Percentiles rank a stretch among this genome's conserved stretches.
These are phyloP conservation scores for Hylodesmum podocarpum DNA, from an alignment of 306 rosid genomes.

Conservation along the genomic window DNA sequence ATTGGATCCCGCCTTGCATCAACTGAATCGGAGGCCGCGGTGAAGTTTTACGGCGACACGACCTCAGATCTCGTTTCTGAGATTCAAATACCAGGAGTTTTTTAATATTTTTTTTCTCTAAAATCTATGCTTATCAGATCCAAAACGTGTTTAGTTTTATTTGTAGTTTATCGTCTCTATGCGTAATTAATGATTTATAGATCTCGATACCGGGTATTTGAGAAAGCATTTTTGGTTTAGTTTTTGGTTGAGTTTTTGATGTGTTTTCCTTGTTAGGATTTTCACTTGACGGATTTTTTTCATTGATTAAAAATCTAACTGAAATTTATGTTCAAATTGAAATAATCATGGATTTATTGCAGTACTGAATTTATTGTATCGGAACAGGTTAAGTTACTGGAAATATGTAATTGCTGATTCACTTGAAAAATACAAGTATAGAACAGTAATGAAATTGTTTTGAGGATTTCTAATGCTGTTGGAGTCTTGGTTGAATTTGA, in stretches of 20 bases:
- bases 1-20: slow-evolving; percentile 98
- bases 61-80: slow-evolving; percentile 45
- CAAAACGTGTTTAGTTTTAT: slow-evolving; percentile 16
- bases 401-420: not conserved
- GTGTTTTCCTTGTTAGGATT: not conserved
- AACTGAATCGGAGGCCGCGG: slow-evolving; percentile 96
- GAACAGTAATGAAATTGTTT: not conserved
- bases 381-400: not conserved
- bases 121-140: slow-evolving; percentile 43
- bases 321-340: not conserved
- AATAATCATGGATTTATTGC: not conserved
- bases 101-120: not conserved
- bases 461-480: not conserved
- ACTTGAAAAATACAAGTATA: not conserved
- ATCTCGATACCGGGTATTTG: slow-evolving; percentile 27
- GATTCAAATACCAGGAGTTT: slow-evolving; percentile 10
- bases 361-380: not conserved
- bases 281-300: not conserved
- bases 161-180: not conserved
- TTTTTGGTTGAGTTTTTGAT: not conserved
- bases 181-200: slow-evolving; percentile 21
- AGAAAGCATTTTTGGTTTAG: not conserved
- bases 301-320: not conserved
- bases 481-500: not conserved
- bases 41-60: slow-evolving; percentile 32